Evolutionary conservation across 1,284 basidiomycete species (phyloP).

Genomic region (Ceratobasidium sp.): DNA sequence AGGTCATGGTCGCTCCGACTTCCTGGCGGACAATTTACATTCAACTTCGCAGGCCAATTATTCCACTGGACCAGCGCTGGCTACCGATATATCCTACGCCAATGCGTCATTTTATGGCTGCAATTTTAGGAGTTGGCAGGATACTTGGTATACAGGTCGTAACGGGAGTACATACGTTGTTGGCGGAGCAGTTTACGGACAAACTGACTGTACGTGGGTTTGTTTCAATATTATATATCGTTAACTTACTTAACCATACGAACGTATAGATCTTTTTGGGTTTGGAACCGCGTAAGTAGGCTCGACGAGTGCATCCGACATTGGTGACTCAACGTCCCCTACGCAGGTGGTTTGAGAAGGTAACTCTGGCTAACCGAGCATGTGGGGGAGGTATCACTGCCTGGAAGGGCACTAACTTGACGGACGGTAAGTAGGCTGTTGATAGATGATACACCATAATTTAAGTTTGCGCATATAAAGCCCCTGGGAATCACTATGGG

Average conservation of each 20-base stretch:
- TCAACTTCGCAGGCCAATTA: constrained; percentile 10
- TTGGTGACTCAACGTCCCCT: not conserved
- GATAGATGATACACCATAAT: not conserved
- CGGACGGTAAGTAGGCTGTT: constrained; percentile 54
- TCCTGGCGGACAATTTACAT: not conserved
- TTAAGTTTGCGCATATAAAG: constrained; percentile 47
- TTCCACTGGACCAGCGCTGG: constrained; percentile 21
- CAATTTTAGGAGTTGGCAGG: constrained; percentile 72
- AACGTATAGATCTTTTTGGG: constrained; percentile 63
- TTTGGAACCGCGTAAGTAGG: constrained; percentile 66
- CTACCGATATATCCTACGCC: constrained; percentile 29
- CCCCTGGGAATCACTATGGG: constrained; percentile 68
- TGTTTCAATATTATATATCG: not conserved
- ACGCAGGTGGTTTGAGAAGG: constrained; percentile 51
- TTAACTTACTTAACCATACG: not conserved
- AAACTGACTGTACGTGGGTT: constrained; percentile 65
- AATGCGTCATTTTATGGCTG: constrained; percentile 74
- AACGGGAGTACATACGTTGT: constrained; percentile 71
- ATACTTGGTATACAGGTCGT: constrained; percentile 74
- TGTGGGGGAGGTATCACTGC: constrained; percentile 74
- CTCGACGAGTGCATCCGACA: not conserved
- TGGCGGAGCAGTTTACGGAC: constrained; percentile 72
- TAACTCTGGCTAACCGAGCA: constrained; percentile 70
- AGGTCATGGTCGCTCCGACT: constrained; percentile 49
- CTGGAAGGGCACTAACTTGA: constrained; percentile 71